A percentile compares a stretch with the other conserved stretches of the same genome.
phyloP scores from a whole-genome alignment of 352 stramenopile species.

The Blastocystis sp. region DNA sequence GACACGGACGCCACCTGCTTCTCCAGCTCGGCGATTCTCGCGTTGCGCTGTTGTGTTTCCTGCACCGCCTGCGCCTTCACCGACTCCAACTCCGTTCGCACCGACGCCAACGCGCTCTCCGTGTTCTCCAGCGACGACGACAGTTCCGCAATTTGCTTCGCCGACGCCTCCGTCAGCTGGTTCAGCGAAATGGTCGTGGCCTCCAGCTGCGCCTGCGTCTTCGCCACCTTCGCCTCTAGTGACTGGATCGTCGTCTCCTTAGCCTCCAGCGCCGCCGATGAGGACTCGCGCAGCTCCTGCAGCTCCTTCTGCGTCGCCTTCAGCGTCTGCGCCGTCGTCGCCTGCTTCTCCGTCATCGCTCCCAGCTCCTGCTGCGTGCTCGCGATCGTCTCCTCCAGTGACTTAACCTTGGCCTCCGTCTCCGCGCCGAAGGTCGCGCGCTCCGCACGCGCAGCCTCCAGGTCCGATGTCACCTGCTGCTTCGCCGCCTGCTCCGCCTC shows the following conservation, averaged over 20 bases:
- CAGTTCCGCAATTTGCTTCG: background rate
- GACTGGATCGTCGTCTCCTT: background rate
- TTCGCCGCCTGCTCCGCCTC: background rate
- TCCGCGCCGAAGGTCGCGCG: background rate
- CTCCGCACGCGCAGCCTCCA: background rate
- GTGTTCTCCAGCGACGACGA: background rate
- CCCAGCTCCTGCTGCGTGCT: background rate
- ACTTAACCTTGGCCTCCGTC: background rate
- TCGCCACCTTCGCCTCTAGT: background rate
- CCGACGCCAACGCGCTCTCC: background rate
- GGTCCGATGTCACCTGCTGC: no score
- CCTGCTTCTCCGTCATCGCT: background rate
- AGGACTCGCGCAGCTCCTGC: background rate
- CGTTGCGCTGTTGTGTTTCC: background rate
- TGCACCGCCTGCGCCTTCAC: background rate
- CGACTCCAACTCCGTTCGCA: background rate
- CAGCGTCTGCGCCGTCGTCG: background rate
- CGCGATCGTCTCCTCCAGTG: background rate
- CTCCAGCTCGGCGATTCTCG: background rate
- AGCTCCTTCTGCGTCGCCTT: background rate
- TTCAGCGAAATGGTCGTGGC: background rate
- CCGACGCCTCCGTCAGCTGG: constrained; percentile 10
- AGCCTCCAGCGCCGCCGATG: background rate
- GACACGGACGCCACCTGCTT: background rate
- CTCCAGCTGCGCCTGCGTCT: background rate